These are phyloP conservation scores for Pichia sp. DNA, from an alignment of 1,139 yeast genomes.

Conservation along the genomic window DNA sequence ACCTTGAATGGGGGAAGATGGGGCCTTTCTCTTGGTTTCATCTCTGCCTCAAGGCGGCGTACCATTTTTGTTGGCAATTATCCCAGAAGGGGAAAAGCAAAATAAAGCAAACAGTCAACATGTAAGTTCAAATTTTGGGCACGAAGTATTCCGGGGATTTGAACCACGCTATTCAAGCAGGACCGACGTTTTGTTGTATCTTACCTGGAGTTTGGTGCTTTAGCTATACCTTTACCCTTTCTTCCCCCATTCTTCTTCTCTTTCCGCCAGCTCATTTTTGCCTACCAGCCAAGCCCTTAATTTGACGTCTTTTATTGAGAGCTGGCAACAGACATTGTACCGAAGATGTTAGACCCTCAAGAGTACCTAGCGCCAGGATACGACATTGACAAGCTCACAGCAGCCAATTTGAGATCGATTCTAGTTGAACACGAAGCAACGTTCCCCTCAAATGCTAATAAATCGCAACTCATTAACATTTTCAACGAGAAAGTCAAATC, in stretches of 20 bases:
- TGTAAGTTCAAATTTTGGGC: background rate
- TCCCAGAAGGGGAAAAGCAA: conserved; percentile 2
- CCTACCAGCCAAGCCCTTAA: background rate
- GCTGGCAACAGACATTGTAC: background rate
- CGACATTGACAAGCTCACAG: conserved; percentile 57
- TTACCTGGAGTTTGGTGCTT: background rate
- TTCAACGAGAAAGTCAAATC: conserved; percentile 47
- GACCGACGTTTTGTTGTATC: background rate
- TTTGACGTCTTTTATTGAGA: background rate
- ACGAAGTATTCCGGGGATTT: background rate
- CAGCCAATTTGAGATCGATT: conserved; percentile 61
- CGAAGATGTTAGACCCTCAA: conserved; percentile 25
- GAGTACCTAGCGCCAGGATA: conserved; percentile 36
- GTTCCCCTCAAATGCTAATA: conserved; percentile 59
- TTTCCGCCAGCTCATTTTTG: background rate
- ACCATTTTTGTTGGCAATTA: background rate
- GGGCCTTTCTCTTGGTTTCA: background rate
- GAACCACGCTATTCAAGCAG: background rate
- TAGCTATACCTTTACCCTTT: background rate
- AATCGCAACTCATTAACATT: conserved; percentile 51
- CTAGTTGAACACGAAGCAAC: conserved; percentile 52
- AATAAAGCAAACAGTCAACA: background rate
- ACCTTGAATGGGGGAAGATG: background rate
- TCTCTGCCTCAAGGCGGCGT: background rate
- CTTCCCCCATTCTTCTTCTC: background rate